phyloP scores from a whole-genome alignment of 2,329 filamentous ascomycete genomes.

The Fusarium liriodendri region DNA sequence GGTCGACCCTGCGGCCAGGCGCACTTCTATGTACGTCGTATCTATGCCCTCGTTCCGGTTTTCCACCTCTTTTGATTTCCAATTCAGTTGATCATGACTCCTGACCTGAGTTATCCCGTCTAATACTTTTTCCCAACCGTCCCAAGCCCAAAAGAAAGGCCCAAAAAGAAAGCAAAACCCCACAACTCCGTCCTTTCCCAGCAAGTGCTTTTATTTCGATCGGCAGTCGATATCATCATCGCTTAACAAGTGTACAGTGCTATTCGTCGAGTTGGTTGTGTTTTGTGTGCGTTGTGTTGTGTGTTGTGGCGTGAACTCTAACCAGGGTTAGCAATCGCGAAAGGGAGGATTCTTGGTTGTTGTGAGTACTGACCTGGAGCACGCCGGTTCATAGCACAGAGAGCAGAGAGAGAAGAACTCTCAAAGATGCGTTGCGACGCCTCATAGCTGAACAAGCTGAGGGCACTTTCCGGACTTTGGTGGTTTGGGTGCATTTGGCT shows the following conservation, averaged over 20 bases:
- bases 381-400: slow-evolving; percentile 28
- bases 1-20: slow-evolving; percentile 33
- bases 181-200: slow-evolving; percentile 34
- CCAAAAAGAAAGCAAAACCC: slow-evolving; percentile 37
- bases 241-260: slow-evolving; percentile 35
- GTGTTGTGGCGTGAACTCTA: slow-evolving; percentile 31
- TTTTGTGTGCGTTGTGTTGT: slow-evolving; percentile 1
- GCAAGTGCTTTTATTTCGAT: slow-evolving; percentile 36
- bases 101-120: slow-evolving; percentile 38
- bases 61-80: slow-evolving; percentile 37
- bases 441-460: slow-evolving; percentile 28
- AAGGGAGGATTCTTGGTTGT: neutral
- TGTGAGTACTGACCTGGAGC: slow-evolving; percentile 28
- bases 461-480: slow-evolving; percentile 46
- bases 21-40: slow-evolving; percentile 39
- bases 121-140: slow-evolving; percentile 44
- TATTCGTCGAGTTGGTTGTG: slow-evolving; percentile 25
- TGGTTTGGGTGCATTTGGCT: slow-evolving; percentile 51
- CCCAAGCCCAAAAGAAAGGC: slow-evolving; percentile 32
- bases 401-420: slow-evolving; percentile 5
- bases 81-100: slow-evolving; percentile 33
- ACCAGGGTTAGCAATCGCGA: slow-evolving; percentile 18
- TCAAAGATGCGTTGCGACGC: slow-evolving; percentile 12
- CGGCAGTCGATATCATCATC: slow-evolving; percentile 41
- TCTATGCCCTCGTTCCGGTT: slow-evolving; percentile 40